Percentiles rank a stretch among this genome's conserved stretches.
Conservation (phyloP, 345 rosid genomes). For the Populus tremula region DNA sequence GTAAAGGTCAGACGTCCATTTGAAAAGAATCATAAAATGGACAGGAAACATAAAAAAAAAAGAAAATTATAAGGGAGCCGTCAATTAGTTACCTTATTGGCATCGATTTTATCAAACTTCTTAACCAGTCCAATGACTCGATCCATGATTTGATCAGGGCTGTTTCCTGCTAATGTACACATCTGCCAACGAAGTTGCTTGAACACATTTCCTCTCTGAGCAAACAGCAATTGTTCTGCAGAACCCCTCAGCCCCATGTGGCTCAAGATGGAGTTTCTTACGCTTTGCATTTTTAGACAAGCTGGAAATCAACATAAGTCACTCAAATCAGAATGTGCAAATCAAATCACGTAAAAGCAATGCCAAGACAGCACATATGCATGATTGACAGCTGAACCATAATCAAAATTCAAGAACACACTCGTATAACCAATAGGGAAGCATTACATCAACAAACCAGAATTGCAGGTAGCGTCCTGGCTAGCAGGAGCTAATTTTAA, state of each 20-base stretch:
- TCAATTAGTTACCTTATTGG: slow-evolving; percentile 40
- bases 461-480: neutral
- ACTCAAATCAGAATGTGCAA: neutral
- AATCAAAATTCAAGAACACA: neutral
- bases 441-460: neutral
- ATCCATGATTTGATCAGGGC: slow-evolving; percentile 39
- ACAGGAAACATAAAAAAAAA: neutral
- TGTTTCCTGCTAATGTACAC: slow-evolving; percentile 23
- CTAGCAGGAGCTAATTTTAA: neutral
- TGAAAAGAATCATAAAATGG: neutral
- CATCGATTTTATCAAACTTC: slow-evolving; percentile 53
- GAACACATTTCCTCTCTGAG: slow-evolving; percentile 24
- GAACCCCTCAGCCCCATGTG: slow-evolving; percentile 43
- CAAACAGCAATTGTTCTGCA: neutral
- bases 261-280: slow-evolving; percentile 43
- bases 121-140: slow-evolving; percentile 50
- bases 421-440: neutral
- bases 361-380: neutral
- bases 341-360: neutral
- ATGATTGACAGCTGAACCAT: neutral
- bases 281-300: slow-evolving; percentile 35
- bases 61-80: neutral
- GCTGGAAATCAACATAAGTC: slow-evolving; percentile 5
- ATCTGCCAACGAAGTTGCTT: slow-evolving; percentile 24
- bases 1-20: neutral